Evolutionary conservation across 257 asterid genomes (phyloP), one percentile per base, ranked within the genome.

Genomic region (Echites panduratus): DNA sequence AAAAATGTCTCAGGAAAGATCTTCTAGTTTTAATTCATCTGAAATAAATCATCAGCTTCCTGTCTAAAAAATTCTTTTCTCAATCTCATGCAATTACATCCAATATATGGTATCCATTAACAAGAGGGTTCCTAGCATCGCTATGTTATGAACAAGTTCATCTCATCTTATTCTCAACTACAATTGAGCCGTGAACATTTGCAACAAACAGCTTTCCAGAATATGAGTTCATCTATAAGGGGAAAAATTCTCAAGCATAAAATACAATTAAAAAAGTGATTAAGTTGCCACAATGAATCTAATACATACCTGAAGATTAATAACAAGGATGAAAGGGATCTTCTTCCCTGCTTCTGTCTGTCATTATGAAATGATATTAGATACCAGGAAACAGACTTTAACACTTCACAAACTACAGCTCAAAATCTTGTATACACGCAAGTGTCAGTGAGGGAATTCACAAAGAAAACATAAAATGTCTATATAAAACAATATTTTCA

Each of bases 311-410:
- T 86, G 87, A 78, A 95, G 99, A 80, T 95, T 95, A 77, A 95
- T 78, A 78, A 92, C 75, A 16, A 95, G 84, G 80, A 92, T 66
- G 79, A 95, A 90, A 17, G 99, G 99, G 78, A 85, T 83, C 74
- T 84, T 89, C 84, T 88, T 92, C 71, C 97, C 97, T 43, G 87
- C 87, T 27, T 76, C 90, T 78, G 96, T 87, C 99, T 95, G 95
- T 81, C 87, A 82, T 57, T 58, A 74, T 59, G 52, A 75, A 82
- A 76, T 65, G 35, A 79, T 19, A 79, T 79, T 52, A 87, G 82
- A 29, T 38, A 45, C 53, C 68, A 53, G 16, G n/a, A 8, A 57
- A 68, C n/a, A 17, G 29, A 53, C 27, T 65, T 20, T 26, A 2
- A 16, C n/a, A 19, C 29, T 20, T 20, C 52, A 35, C 54, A 50